These are phyloP conservation scores for Apocynum venetum DNA, from an alignment of 257 asterid genomes.

Conservation along the genomic window DNA sequence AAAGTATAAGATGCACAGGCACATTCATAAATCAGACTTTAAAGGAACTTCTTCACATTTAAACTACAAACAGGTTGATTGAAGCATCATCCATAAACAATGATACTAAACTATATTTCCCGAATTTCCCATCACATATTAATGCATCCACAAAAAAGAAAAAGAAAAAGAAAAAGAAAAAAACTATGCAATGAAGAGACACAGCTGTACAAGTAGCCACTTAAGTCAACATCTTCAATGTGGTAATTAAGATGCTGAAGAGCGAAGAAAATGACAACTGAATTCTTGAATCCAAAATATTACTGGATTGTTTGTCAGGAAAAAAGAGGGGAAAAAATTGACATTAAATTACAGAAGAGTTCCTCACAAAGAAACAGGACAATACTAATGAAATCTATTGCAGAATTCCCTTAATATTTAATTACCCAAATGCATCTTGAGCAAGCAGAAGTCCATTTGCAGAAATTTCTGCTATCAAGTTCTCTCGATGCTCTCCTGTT, in stretches of 20 bases:
- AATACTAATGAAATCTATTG: neutral
- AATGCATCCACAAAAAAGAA: neutral
- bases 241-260: neutral
- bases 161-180: too few relatives aligned
- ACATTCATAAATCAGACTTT: neutral
- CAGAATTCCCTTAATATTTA: neutral
- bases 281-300: neutral
- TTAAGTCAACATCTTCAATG: neutral
- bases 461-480: conserved; percentile 60
- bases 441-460: conserved; percentile 75
- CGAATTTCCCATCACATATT: neutral
- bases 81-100: neutral
- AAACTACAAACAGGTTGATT: neutral
- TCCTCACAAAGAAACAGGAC: neutral
- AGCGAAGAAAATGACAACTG: neutral
- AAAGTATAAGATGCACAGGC: neutral
- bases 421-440: conserved; percentile 96
- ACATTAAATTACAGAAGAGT: neutral
- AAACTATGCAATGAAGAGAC: neutral
- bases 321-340: neutral
- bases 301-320: neutral
- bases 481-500: conserved; percentile 62
- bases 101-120: neutral
- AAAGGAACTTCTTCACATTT: neutral
- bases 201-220: neutral